Evolutionary conservation across 1,284 basidiomycete genomes (phyloP).

Genomic region (Spongispora temasekensis): DNA sequence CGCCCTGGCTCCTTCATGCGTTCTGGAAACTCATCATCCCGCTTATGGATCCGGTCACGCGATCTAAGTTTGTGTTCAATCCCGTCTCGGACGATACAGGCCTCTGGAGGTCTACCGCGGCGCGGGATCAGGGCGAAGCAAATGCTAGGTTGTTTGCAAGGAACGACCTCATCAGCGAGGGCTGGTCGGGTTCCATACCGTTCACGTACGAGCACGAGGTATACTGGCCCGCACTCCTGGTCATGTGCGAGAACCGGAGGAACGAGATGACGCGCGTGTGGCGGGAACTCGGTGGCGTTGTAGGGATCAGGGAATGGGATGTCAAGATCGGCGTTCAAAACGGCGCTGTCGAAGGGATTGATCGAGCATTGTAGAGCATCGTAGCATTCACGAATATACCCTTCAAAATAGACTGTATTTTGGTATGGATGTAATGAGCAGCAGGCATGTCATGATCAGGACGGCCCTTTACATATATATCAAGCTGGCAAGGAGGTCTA

Average conservation of each 20-base stretch:
- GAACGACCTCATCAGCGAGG: constrained; percentile 57
- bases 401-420: no score
- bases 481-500: no score
- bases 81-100: constrained; percentile 38
- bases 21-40: constrained; percentile 87
- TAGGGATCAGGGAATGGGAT: constrained; percentile 78
- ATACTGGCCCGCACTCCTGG: constrained; percentile 71
- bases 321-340: constrained; percentile 30
- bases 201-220: constrained; percentile 72
- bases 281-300: constrained; percentile 59
- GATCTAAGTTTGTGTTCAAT: constrained; percentile 71
- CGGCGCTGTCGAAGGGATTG: neutral
- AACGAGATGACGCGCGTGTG: constrained; percentile 58
- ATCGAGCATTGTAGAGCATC: constrained; percentile 11
- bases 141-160: constrained; percentile 59
- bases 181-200: constrained; percentile 61
- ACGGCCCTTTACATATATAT: no score
- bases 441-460: no score
- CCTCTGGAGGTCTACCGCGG: constrained; percentile 22
- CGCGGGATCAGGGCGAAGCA: constrained; percentile 15
- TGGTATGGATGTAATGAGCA: no score
- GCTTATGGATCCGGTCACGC: constrained; percentile 78
- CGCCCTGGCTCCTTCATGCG: constrained; percentile 77
- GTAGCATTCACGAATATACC: neutral
- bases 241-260: constrained; percentile 53